Conservation (phyloP, 2,329 filamentous ascomycete species). For the Diplocarpon rosae region DNA sequence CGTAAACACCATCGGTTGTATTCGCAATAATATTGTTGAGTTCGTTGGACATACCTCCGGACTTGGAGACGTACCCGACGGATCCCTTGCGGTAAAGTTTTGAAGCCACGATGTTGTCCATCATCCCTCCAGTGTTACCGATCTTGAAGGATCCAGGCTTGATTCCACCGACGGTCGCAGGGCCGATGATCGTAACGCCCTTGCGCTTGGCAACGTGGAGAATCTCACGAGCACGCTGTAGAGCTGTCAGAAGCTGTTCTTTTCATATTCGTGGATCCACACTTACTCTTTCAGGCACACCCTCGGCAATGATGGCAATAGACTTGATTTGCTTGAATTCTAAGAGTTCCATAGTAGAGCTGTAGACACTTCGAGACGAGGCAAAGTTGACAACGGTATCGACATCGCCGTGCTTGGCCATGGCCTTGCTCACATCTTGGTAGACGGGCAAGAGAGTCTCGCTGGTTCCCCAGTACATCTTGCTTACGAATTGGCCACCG, state of each 20-base stretch:
- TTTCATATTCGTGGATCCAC: neutral
- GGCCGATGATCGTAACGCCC: slow-evolving; percentile 97
- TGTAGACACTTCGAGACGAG: slow-evolving; percentile 96
- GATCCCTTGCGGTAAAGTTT: slow-evolving; percentile 99
- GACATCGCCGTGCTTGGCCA: slow-evolving; percentile 92
- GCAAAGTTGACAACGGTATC: slow-evolving; percentile 99
- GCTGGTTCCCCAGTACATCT: slow-evolving; percentile 99
- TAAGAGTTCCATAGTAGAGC: slow-evolving; percentile 98
- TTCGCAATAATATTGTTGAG: slow-evolving; percentile 98
- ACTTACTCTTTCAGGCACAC: slow-evolving; percentile 92
- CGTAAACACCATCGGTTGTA: slow-evolving; percentile 94
- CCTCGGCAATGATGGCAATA: slow-evolving; percentile 98
- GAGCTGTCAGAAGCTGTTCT: slow-evolving; percentile 21
- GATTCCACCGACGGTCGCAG: slow-evolving; percentile 96
- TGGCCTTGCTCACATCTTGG: slow-evolving; percentile 84
- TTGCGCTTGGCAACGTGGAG: slow-evolving; percentile 95
- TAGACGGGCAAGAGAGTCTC: slow-evolving; percentile 98
- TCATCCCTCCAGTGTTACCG: slow-evolving; percentile 99
- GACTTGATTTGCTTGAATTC: slow-evolving; percentile 93
- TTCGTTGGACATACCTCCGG: slow-evolving; percentile 99
- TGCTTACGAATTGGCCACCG: slow-evolving; percentile 99
- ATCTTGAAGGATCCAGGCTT: slow-evolving; percentile 99
- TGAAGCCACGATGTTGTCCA: slow-evolving; percentile 99
- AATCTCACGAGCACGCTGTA: slow-evolving; percentile 89
- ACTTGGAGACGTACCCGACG: slow-evolving; percentile 99